These are phyloP conservation scores for Agaricus subrufescens DNA, from an alignment of 768 basidiomycete species.

Conservation along the genomic window DNA sequence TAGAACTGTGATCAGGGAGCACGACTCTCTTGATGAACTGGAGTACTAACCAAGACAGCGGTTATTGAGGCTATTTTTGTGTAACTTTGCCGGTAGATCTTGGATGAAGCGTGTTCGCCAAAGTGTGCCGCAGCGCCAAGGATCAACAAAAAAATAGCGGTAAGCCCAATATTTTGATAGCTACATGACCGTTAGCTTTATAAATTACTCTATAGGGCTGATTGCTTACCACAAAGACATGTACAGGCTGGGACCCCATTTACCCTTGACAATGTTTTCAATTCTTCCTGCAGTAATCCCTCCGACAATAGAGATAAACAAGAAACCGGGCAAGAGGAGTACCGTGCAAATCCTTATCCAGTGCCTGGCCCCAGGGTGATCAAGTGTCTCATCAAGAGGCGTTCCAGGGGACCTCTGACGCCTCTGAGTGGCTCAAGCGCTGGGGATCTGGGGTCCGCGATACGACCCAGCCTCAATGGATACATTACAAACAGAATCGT, in stretches of 20 bases:
- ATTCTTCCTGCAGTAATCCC: slow-evolving; percentile 24
- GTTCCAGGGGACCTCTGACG: slow-evolving; percentile 22
- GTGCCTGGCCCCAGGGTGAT: slow-evolving; percentile 23
- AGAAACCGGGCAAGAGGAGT: slow-evolving; percentile 20
- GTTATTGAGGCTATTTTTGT: no score
- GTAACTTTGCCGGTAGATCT: slow-evolving; percentile 15
- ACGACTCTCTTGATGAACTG: no score
- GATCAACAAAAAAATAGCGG: slow-evolving; percentile 9
- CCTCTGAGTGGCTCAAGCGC: slow-evolving; percentile 26
- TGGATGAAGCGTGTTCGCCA: neutral
- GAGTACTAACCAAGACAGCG: no score
- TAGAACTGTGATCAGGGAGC: no score
- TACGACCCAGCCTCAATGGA: slow-evolving; percentile 10
- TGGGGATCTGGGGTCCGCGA: slow-evolving; percentile 17
- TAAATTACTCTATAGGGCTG: neutral
- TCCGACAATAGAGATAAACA: slow-evolving; percentile 26
- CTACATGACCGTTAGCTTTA: slow-evolving; percentile 3
- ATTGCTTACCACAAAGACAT: slow-evolving; percentile 17
- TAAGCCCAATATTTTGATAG: slow-evolving; percentile 17
- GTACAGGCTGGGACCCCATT: slow-evolving; percentile 15
- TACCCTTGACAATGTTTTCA: slow-evolving; percentile 13
- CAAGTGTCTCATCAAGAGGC: slow-evolving; percentile 24
- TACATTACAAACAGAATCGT: slow-evolving; percentile 8
- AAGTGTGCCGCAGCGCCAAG: slow-evolving; percentile 3
- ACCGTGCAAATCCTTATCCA: slow-evolving; percentile 25